phyloP scores from a whole-genome alignment of 1,139 yeast genomes.

The Yamadazyma taylorii region DNA sequence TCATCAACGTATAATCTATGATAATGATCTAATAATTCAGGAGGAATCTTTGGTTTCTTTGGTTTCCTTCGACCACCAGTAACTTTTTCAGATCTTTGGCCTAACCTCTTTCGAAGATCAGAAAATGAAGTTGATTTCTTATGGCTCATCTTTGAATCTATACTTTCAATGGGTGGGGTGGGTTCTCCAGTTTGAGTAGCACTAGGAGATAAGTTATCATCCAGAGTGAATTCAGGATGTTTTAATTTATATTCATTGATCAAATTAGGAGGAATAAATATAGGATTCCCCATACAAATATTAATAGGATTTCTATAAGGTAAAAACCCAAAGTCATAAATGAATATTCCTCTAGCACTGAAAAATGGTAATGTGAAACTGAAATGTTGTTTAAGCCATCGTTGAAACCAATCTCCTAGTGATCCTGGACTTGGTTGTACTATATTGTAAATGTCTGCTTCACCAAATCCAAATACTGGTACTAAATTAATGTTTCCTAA shows the following conservation, averaged over 20 bases:
- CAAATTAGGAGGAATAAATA: constrained; percentile 57
- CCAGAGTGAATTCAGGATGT: constrained; percentile 25
- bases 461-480: constrained; percentile 92
- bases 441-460: constrained; percentile 74
- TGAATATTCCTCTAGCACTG: constrained; percentile 90
- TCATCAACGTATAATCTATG: constrained; percentile 74
- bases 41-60: constrained; percentile 33
- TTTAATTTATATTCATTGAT: constrained; percentile 30
- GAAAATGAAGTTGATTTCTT: constrained; percentile 3
- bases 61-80: constrained; percentile 9
- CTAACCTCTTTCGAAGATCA: constrained; percentile 5
- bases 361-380: constrained; percentile 91
- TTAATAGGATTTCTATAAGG: constrained; percentile 84
- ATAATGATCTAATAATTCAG: constrained; percentile 59
- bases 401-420: constrained; percentile 55
- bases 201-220: constrained; percentile 3
- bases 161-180: constrained; percentile 8
- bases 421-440: constrained; percentile 57
- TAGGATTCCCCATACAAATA: constrained; percentile 81
- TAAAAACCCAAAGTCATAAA: constrained; percentile 86
- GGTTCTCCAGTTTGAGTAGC: constrained; percentile 21
- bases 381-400: constrained; percentile 64
- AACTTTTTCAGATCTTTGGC: constrained; percentile 9
- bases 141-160: constrained; percentile 1
- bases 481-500: constrained; percentile 77